phyloP scores from a whole-genome alignment of 164 flowering plant genomes.

The Aristolochia fimbriata region DNA sequence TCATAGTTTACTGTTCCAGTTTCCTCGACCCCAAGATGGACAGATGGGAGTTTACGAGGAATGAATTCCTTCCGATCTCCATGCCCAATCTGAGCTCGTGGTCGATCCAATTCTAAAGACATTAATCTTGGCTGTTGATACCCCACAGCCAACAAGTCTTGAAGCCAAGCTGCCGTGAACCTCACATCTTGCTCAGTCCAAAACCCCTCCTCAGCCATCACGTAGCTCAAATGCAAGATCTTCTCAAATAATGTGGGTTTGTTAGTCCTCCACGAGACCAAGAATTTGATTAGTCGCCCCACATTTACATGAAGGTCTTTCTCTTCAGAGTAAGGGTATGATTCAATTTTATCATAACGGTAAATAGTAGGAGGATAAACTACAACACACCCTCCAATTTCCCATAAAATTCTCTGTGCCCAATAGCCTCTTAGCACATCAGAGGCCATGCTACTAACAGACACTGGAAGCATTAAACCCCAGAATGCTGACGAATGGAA shows the following conservation, averaged over 20 bases:
- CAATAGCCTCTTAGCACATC: conserved; percentile 94
- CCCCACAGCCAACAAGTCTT: conserved; percentile 88
- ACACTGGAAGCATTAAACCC: conserved; percentile 96
- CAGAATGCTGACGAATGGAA: conserved; percentile 90
- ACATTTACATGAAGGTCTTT: conserved; percentile 97
- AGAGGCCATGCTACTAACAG: conserved; percentile 93
- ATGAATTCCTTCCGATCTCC: conserved; percentile 86
- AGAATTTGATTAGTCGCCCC: conserved; percentile 71
- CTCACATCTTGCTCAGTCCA: conserved; percentile 85
- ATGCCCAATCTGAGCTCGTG: conserved; percentile 76
- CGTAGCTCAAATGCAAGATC: conserved; percentile 72
- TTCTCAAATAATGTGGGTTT: conserved; percentile 80
- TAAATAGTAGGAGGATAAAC: conserved; percentile 95
- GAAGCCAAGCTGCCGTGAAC: conserved; percentile 97
- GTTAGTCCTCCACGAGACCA: conserved; percentile 70
- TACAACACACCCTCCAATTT: conserved; percentile 79
- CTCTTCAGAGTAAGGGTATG: conserved; percentile 94
- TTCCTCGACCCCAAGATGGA: conserved; percentile 97
- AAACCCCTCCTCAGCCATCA: conserved; percentile 92
- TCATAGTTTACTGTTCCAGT: conserved; percentile 78
- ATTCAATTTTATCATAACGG: conserved; percentile 50
- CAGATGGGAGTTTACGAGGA: conserved; percentile 87
- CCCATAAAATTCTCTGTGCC: conserved; percentile 98
- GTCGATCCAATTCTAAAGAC: conserved; percentile 72
- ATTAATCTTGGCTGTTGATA: conserved; percentile 93